Evolutionary conservation across 768 basidiomycete genomes (phyloP).

Genomic region (Pleurotus djamor): DNA sequence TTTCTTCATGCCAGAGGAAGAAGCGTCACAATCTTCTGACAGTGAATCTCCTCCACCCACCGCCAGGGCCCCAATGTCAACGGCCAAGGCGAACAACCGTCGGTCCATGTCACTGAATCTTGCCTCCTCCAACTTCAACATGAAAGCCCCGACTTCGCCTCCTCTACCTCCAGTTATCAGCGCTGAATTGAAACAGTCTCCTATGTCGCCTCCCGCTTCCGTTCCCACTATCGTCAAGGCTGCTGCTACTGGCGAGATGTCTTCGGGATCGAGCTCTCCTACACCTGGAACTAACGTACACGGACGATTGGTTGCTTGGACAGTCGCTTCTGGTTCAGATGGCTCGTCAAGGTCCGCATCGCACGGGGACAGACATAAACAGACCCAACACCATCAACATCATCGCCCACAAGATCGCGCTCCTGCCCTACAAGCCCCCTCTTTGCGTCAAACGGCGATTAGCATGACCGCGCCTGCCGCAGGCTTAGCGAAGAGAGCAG

Average conservation of each 20-base stretch:
- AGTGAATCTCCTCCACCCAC: conserved; percentile 5
- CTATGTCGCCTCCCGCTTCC: conserved; percentile 20
- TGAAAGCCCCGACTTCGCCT: conserved; percentile 18
- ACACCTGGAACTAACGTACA: conserved; percentile 41
- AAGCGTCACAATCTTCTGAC: conserved; percentile 28
- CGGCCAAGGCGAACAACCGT: conserved; percentile 48
- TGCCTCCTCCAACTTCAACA: conserved; percentile 21
- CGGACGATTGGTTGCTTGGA: conserved; percentile 48
- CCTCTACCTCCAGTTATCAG: conserved; percentile 24
- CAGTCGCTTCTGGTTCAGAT: conserved; percentile 21
- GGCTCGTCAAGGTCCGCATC: not conserved
- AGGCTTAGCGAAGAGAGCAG: conserved; percentile 73
- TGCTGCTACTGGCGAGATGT: conserved; percentile 39
- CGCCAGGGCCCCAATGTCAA: conserved; percentile 38
- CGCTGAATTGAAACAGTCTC: conserved; percentile 24
- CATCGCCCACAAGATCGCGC: conserved; percentile 12
- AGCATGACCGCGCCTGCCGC: conserved; percentile 76
- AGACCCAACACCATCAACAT: conserved; percentile 20
- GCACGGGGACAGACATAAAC: conserved; percentile 4
- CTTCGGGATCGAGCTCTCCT: conserved; percentile 27
- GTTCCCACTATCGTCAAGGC: conserved; percentile 38
- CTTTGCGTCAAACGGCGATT: conserved; percentile 62
- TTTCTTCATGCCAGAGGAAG: conserved; percentile 65
- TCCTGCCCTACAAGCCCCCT: conserved; percentile 13
- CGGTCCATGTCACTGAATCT: conserved; percentile 67